These are phyloP conservation scores for Coccomyxa subellipsoidea DNA, from an alignment of 163 green algal genomes.

Conservation along the genomic window DNA sequence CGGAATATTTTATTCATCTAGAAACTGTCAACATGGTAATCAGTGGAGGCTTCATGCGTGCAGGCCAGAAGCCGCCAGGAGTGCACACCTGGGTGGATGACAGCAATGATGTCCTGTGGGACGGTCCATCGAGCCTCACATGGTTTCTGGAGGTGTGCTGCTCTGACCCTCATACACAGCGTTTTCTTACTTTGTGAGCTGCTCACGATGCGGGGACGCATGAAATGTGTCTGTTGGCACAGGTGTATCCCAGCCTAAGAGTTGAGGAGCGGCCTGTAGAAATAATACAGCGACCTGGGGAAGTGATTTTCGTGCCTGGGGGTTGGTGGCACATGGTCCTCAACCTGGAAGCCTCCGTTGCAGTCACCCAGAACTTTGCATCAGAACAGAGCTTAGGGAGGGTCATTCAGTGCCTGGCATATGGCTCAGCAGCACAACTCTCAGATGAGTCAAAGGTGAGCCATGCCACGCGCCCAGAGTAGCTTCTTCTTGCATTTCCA, in stretches of 20 bases:
- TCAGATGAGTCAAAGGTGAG: not conserved
- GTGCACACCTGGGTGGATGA: not conserved
- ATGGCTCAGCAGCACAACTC: not conserved
- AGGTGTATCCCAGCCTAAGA: not conserved
- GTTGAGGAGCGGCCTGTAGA: not conserved
- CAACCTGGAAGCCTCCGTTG: not conserved
- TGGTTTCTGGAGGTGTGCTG: not conserved
- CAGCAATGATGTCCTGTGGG: not conserved
- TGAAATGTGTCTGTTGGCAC: too few species aligned
- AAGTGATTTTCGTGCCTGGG: constrained; percentile 4
- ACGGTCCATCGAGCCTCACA: not conserved
- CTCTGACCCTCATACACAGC: not conserved
- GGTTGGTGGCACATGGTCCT: constrained; percentile 1
- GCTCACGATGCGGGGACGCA: too few species aligned
- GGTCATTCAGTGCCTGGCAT: not conserved
- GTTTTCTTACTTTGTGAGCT: not conserved
- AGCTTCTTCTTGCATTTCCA: too few species aligned
- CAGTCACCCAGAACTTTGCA: not conserved
- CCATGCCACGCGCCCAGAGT: not conserved
- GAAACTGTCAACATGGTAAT: too few species aligned
- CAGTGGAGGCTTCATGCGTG: not conserved
- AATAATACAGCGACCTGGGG: not conserved
- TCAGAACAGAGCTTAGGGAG: not conserved
- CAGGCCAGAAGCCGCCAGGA: not conserved
- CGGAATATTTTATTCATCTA: too few species aligned